Percentiles rank a stretch among this genome's conserved stretches.
These are phyloP conservation scores for Stephanodiscus minutulus DNA, from an alignment of 108 stramenopile species.

Conservation along the genomic window DNA sequence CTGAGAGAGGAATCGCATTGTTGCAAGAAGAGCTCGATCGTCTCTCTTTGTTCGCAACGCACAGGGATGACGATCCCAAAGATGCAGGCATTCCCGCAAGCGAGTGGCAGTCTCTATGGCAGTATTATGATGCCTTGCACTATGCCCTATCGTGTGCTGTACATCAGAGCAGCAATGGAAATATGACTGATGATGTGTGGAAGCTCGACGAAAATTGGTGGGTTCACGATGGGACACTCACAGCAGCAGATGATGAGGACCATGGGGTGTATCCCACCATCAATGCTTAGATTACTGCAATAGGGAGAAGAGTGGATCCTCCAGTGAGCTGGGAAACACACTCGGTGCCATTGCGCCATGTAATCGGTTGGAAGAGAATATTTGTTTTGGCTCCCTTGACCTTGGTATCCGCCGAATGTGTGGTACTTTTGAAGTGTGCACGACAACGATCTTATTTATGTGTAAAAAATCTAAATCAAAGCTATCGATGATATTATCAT, in stretches of 20 bases:
- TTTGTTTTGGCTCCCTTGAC: too few species aligned
- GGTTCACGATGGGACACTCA: constrained; percentile 30
- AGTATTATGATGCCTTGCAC: constrained; percentile 42
- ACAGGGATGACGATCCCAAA: neutral
- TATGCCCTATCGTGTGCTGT: constrained; percentile 26
- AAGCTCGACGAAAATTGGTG: constrained; percentile 33
- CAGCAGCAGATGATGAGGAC: constrained; percentile 8
- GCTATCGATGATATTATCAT: too few species aligned
- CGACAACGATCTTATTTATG: too few species aligned
- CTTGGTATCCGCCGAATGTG: too few species aligned
- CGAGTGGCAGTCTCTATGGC: constrained; percentile 33
- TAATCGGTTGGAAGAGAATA: too few species aligned
- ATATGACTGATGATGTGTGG: constrained; percentile 40
- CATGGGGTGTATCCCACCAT: constrained; percentile 20
- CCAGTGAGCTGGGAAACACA: too few species aligned
- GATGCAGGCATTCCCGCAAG: constrained; percentile 8
- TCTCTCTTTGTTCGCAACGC: constrained; percentile 10
- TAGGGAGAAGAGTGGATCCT: too few species aligned
- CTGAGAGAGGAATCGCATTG: constrained; percentile 33
- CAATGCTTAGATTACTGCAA: neutral
- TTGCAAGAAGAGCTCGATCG: constrained; percentile 24
- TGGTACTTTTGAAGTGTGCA: too few species aligned
- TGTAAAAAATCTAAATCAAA: too few species aligned
- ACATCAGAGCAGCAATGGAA: constrained; percentile 8
- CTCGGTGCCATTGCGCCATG: too few species aligned